Percentiles rank a stretch among this genome's conserved stretches.
These are phyloP conservation scores for Diaporthe australafricana DNA, from an alignment of 2,329 filamentous ascomycete species.

Conservation along the genomic window DNA sequence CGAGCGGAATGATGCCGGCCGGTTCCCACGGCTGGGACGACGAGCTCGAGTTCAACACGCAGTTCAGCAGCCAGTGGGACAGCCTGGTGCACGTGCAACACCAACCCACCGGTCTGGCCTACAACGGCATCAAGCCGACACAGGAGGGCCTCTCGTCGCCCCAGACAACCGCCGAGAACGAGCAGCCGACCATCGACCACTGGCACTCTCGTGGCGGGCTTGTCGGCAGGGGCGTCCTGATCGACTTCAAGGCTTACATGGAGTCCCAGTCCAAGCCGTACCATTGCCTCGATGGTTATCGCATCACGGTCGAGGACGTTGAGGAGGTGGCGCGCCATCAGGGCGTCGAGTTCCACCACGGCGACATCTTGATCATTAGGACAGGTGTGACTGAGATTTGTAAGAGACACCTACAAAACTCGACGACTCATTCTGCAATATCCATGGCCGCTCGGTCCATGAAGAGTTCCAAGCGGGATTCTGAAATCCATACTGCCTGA, in stretches of 20 bases:
- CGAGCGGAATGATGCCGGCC: conserved; percentile 43
- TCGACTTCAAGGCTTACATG: conserved; percentile 51
- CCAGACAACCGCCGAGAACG: conserved; percentile 44
- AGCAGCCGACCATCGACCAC: conserved; percentile 53
- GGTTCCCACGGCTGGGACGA: conserved; percentile 56
- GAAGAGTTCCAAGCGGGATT: background rate
- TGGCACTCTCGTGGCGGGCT: conserved; percentile 48
- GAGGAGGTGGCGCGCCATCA: conserved; percentile 49
- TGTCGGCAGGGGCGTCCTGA: conserved; percentile 59
- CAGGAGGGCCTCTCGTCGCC: conserved; percentile 46
- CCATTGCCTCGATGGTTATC: conserved; percentile 28
- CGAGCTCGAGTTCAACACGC: conserved; percentile 66
- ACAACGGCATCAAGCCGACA: conserved; percentile 60
- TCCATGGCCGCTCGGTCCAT: background rate
- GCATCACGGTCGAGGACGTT: conserved; percentile 42
- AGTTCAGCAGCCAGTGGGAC: conserved; percentile 68
- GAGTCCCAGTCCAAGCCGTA: conserved; percentile 21
- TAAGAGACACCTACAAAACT: conserved; percentile 37
- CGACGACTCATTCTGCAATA: background rate
- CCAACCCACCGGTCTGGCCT: conserved; percentile 55
- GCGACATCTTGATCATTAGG: conserved; percentile 54
- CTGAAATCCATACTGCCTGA: background rate
- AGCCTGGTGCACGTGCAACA: conserved; percentile 61
- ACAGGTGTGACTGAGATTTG: conserved; percentile 48
- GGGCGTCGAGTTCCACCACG: conserved; percentile 48